phyloP scores from a whole-genome alignment of 2,329 filamentous ascomycete genomes.

The Fusarium begoniae region DNA sequence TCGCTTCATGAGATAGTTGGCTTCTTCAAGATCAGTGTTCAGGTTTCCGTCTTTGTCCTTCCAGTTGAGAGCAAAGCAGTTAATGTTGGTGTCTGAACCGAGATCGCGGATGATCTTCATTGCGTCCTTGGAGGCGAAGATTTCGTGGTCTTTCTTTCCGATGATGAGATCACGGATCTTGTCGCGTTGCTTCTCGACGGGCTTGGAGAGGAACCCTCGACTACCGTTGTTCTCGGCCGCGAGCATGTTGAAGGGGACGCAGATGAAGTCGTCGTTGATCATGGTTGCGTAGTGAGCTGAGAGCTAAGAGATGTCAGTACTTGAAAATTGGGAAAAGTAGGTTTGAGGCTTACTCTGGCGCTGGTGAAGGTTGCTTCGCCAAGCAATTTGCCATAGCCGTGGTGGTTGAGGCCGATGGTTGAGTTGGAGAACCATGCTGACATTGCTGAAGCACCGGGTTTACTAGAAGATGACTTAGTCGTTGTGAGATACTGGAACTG shows the following conservation, averaged over 20 bases:
- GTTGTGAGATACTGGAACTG: accelerated
- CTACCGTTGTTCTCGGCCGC: slow-evolving; percentile 44
- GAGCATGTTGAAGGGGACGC: slow-evolving; percentile 55
- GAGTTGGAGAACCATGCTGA: slow-evolving; percentile 56
- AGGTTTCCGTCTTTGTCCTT: slow-evolving; percentile 48
- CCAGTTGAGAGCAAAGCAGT: slow-evolving; percentile 57
- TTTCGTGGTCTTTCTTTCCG: slow-evolving; percentile 47
- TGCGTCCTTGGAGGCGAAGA: slow-evolving; percentile 47
- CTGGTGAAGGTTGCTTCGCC: slow-evolving; percentile 56
- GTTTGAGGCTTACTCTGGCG: slow-evolving; percentile 44
- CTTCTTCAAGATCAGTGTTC: slow-evolving; percentile 57
- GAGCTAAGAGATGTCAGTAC: slow-evolving; percentile 36
- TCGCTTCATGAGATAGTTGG: slow-evolving; percentile 58
- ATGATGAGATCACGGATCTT: slow-evolving; percentile 52
- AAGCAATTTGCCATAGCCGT: slow-evolving; percentile 54
- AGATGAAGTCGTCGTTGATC: slow-evolving; percentile 49
- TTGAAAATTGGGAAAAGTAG: accelerated
- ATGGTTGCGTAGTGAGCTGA: slow-evolving; percentile 54
- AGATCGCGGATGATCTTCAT: slow-evolving; percentile 52
- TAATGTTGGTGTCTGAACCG: slow-evolving; percentile 59
- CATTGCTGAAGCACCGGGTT: slow-evolving; percentile 57
- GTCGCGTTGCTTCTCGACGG: slow-evolving; percentile 48
- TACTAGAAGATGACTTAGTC: slow-evolving; percentile 33
- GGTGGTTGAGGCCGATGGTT: slow-evolving; percentile 51
- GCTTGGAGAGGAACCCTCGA: slow-evolving; percentile 30